Conservation (phyloP, 2,329 filamentous ascomycete genomes). For the Didymella glomerata region DNA sequence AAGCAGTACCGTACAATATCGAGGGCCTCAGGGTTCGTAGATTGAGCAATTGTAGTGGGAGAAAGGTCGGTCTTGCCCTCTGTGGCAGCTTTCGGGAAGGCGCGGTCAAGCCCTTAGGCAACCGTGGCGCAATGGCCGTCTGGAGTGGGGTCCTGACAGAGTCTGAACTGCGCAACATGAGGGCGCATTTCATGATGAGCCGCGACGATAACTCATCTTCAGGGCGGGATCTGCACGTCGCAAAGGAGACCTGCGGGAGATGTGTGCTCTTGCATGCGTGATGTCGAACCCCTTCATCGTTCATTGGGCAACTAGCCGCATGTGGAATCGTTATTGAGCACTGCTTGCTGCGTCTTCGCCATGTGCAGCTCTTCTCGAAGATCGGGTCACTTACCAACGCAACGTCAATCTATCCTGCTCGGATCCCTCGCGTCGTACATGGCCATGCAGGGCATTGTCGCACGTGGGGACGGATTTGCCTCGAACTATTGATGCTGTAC, state of each 20-base stretch:
- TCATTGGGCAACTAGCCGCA: constrained; percentile 5
- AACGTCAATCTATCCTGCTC: constrained; percentile 8
- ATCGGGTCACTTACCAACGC: constrained; percentile 1
- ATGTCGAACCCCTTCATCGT: background rate
- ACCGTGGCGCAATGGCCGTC: constrained; percentile 8
- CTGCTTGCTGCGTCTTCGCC: background rate
- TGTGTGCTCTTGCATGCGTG: background rate
- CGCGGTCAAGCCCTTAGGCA: constrained; percentile 10
- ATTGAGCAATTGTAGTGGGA: background rate
- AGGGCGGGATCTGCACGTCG: background rate
- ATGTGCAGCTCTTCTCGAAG: constrained; percentile 6
- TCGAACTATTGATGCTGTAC: constrained; percentile 17
- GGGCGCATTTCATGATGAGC: background rate
- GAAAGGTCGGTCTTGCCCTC: background rate
- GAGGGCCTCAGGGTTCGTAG: background rate
- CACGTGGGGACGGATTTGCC: constrained; percentile 11
- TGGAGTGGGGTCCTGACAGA: constrained; percentile 4
- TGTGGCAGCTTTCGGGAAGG: constrained; percentile 1
- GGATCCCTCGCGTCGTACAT: constrained; percentile 6
- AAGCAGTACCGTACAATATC: background rate
- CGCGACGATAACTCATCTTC: background rate
- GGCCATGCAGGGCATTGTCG: constrained; percentile 10
- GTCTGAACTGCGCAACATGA: background rate
- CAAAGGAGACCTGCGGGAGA: constrained; percentile 1
- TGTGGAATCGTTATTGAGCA: background rate